These are phyloP conservation scores for Geosmithia putterillii DNA, from an alignment of 2,329 filamentous ascomycete genomes.

Conservation along the genomic window DNA sequence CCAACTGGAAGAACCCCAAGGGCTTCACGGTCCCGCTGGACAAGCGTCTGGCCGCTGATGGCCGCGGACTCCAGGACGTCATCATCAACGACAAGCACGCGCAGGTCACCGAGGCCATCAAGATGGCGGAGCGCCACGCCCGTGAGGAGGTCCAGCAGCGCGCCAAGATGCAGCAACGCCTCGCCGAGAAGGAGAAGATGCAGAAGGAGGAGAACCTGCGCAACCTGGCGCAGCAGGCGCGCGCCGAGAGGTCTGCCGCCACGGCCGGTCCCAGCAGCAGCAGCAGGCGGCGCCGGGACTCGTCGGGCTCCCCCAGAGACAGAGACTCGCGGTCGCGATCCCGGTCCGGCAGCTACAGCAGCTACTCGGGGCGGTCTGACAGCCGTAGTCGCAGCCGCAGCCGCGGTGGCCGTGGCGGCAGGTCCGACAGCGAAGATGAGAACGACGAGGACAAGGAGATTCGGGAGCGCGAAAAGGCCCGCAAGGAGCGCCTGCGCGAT, in stretches of 20 bases:
- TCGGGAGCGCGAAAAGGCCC: constrained; percentile 63
- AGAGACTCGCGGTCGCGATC: constrained; percentile 25
- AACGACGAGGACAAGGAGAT: constrained; percentile 65
- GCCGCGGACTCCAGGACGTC: constrained; percentile 80
- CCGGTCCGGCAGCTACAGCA: constrained; percentile 35
- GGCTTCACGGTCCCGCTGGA: constrained; percentile 94
- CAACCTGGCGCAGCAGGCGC: constrained; percentile 77
- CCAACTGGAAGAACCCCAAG: constrained; percentile 99
- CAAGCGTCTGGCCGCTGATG: constrained; percentile 89
- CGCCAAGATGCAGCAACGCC: constrained; percentile 84
- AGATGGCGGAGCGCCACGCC: constrained; percentile 88
- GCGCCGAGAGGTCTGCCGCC: constrained; percentile 64
- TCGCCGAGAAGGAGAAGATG: constrained; percentile 92
- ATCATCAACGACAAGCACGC: constrained; percentile 98
- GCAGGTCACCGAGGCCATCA: constrained; percentile 86
- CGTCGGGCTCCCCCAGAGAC: constrained; percentile 17
- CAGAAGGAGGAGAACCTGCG: constrained; percentile 90
- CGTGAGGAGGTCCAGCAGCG: constrained; percentile 91
- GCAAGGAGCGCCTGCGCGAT: constrained; percentile 67
- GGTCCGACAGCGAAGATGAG: constrained; percentile 33
- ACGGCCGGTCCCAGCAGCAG: constrained; percentile 16
- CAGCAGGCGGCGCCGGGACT: constrained; percentile 24
- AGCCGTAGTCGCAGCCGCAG: no score
- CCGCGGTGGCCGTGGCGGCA: constrained; percentile 7
- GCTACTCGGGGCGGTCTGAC: constrained; percentile 21